Conservation (phyloP, 257 asterid species). For the Ocimum tenuiflorum region DNA sequence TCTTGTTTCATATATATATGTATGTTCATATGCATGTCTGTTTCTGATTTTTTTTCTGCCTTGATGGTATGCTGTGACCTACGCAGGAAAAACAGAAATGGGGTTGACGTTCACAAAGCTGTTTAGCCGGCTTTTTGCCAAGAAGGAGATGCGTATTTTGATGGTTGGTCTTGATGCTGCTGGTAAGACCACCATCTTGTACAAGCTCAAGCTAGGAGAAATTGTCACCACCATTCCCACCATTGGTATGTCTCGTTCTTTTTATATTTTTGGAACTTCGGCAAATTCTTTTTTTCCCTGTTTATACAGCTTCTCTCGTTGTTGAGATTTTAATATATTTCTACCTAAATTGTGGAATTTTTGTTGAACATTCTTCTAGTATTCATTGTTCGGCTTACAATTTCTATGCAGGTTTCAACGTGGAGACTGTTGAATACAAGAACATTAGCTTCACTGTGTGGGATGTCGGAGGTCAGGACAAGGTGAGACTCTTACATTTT, state of each 20-base stretch:
- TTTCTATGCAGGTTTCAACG: slow-evolving; percentile 59
- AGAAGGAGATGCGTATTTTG: slow-evolving; percentile 86
- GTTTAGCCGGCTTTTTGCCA: slow-evolving; percentile 82
- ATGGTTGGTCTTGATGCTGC: slow-evolving; percentile 96
- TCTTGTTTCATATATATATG: neutral
- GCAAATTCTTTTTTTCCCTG: neutral
- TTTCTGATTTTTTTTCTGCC: neutral
- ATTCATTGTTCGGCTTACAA: neutral
- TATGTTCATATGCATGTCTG: no score
- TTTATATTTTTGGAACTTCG: neutral
- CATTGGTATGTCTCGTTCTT: slow-evolving; percentile 50
- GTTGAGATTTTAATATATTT: neutral
- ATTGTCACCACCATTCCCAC: slow-evolving; percentile 90
- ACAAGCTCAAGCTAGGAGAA: slow-evolving; percentile 97
- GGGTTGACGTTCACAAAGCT: slow-evolving; percentile 76
- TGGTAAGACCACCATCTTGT: slow-evolving; percentile 92
- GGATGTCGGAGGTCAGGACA: slow-evolving; percentile 97
- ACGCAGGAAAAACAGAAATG: slow-evolving; percentile 42
- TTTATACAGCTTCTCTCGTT: neutral
- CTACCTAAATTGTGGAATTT: neutral
- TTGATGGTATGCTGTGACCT: slow-evolving; percentile 25
- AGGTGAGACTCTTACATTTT: slow-evolving; percentile 33
- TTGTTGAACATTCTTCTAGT: neutral
- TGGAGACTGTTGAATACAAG: slow-evolving; percentile 87
- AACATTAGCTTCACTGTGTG: slow-evolving; percentile 87